These are phyloP conservation scores for Trypanosoma scelopori DNA, from an alignment of 208 protist species.

Conservation along the genomic window DNA sequence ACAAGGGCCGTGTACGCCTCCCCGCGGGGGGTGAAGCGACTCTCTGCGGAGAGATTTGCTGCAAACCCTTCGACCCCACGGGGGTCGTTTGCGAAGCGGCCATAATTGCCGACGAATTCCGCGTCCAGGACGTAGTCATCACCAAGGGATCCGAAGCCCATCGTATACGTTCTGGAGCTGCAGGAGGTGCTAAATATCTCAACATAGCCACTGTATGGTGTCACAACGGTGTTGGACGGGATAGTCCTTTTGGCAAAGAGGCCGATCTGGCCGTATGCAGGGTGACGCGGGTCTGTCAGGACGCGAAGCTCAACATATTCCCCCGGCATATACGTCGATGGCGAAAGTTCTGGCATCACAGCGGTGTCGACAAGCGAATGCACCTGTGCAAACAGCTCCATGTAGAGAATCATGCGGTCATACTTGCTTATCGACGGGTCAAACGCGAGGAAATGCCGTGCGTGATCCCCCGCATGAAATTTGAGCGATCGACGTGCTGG, in stretches of 20 bases:
- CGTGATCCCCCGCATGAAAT: slow-evolving; percentile 47
- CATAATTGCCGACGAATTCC: slow-evolving; percentile 88
- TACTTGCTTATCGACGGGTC: slow-evolving; percentile 69
- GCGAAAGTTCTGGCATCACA: slow-evolving; percentile 39
- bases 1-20: slow-evolving; percentile 89
- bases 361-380: slow-evolving; percentile 38
- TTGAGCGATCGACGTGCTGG: slow-evolving; percentile 76
- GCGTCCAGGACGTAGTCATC: slow-evolving; percentile 88
- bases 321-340: slow-evolving; percentile 60
- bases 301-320: slow-evolving; percentile 82
- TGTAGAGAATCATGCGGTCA: slow-evolving; percentile 66
- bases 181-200: slow-evolving; percentile 79
- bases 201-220: slow-evolving; percentile 80
- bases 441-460: slow-evolving; percentile 77
- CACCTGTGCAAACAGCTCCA: slow-evolving; percentile 59
- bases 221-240: slow-evolving; percentile 70
- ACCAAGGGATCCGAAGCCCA: slow-evolving; percentile 79
- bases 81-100: slow-evolving; percentile 89
- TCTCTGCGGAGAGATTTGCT: slow-evolving; percentile 82
- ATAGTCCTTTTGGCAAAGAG: slow-evolving; percentile 77
- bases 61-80: slow-evolving; percentile 60
- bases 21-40: slow-evolving; percentile 67
- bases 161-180: slow-evolving; percentile 88
- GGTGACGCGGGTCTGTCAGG: slow-evolving; percentile 71
- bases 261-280: slow-evolving; percentile 84